Conservation (phyloP, 1,284 basidiomycete species). For the Cryptococcus maquisensis region DNA sequence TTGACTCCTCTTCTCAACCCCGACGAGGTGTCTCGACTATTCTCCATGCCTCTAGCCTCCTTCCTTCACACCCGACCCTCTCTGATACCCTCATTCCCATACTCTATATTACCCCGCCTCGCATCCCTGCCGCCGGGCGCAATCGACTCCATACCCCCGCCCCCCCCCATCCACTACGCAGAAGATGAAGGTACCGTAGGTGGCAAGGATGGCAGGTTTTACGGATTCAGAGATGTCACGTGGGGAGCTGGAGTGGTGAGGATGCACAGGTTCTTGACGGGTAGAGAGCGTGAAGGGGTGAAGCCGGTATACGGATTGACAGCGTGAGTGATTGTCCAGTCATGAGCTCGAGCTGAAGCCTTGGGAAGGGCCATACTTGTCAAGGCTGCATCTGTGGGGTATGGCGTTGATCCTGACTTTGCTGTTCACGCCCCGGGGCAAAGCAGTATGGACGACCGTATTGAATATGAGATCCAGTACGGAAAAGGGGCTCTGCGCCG, state of each 20-base stretch:
- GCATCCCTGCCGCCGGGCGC: conserved; percentile 10
- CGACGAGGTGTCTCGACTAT: conserved; percentile 69
- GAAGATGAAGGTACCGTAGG: conserved; percentile 21
- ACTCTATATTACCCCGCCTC: conserved; percentile 28
- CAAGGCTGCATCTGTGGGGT: conserved; percentile 63
- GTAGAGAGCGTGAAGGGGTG: conserved; percentile 69
- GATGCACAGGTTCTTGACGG: conserved; percentile 73
- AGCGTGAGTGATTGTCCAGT: conserved; percentile 55
- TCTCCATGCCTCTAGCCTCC: conserved; percentile 71
- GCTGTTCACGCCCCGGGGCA: conserved; percentile 58
- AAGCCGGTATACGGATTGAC: conserved; percentile 80
- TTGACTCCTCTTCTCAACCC: conserved; percentile 69
- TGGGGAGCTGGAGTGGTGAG: conserved; percentile 53
- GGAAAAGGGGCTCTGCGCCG: conserved; percentile 49
- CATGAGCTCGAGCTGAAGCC: not conserved
- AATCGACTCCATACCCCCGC: conserved; percentile 16
- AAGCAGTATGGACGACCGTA: conserved; percentile 56
- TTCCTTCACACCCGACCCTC: conserved; percentile 65
- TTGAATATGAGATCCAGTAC: conserved; percentile 53
- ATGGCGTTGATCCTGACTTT: conserved; percentile 60
- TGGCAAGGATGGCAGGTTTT: conserved; percentile 52
- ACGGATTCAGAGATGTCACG: conserved; percentile 59
- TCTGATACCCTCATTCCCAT: conserved; percentile 53
- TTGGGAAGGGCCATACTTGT: conserved; percentile 65
- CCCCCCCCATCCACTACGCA: conserved; percentile 17